phyloP scores from a whole-genome alignment of 2,329 filamentous ascomycete species.

The Nectriaceae sp. region DNA sequence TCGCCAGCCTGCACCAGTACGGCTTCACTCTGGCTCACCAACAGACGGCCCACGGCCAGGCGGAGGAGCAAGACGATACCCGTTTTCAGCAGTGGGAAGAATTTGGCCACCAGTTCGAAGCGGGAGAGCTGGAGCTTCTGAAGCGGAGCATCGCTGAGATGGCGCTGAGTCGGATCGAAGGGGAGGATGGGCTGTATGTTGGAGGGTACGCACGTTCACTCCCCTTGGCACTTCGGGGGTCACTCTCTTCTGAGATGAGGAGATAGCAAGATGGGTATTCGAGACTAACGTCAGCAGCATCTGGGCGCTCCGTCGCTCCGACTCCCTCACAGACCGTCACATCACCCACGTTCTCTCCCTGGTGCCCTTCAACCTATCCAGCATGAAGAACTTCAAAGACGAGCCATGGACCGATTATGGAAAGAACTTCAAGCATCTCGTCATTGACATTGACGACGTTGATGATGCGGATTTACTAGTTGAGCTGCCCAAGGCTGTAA shows the following conservation, averaged over 20 bases:
- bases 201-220: slow-evolving; percentile 36
- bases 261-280: neutral
- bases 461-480: slow-evolving; percentile 85
- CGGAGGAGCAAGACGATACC: neutral
- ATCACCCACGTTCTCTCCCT: slow-evolving; percentile 94
- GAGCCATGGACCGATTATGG: slow-evolving; percentile 50
- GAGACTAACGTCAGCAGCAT: slow-evolving; percentile 55
- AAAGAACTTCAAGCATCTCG: slow-evolving; percentile 68
- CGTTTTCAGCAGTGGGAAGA: slow-evolving; percentile 26
- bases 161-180: slow-evolving; percentile 45
- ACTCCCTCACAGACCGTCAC: slow-evolving; percentile 68
- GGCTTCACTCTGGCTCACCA: no score
- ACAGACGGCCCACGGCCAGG: no score
- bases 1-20: no score
- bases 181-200: slow-evolving; percentile 43
- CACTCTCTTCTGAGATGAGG: no score
- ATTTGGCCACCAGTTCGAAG: slow-evolving; percentile 23
- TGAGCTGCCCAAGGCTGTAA: slow-evolving; percentile 75
- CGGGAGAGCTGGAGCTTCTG: slow-evolving; percentile 26
- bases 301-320: slow-evolving; percentile 73
- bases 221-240: slow-evolving; percentile 17
- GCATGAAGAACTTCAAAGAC: slow-evolving; percentile 47
- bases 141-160: slow-evolving; percentile 38
- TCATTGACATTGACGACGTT: slow-evolving; percentile 86
- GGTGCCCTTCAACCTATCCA: slow-evolving; percentile 53